Evolutionary conservation across 805 yeast genomes (phyloP), one percentile per base, ranked within the genome.

Genomic region (Candida glaebosa): DNA sequence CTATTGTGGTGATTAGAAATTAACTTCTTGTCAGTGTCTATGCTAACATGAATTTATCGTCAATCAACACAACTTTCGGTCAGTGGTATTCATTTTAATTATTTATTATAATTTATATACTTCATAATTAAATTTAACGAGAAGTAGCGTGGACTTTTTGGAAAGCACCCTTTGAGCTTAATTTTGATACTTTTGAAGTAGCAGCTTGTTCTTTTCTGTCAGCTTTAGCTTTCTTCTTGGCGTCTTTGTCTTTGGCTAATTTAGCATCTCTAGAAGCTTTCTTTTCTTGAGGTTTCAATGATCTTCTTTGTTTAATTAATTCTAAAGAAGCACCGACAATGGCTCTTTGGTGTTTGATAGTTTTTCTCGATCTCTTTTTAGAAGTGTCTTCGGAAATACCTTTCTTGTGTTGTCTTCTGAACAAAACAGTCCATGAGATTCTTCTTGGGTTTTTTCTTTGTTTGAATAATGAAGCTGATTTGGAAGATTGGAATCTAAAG

Each of bases 391-490:
- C 99, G 67, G 96, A 83, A 71, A 91, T 82, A 81, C 99, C 99
- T 81, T 93, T 93, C 86, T 88, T 89, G 95, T 93, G 98, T 80
- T 91, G 96, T 79, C 96, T 87, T 84, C 99, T 91, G 91, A 79
- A 93, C 66, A 93, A 82, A 67, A 91, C 97, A 59, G 99, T 93
- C 99, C 99, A 93, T 56, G 98, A 83, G 72, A 93, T 83, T 84
- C 96, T 87, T 84, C 99, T 90, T 79, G 99, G 99, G 90, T 93
- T 93, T 95, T 93, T 93, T 85, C 97, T 89, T 82, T 93, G 99
- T 70, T 84, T 82, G 93, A 93, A 93, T 68, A 93, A 84, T 71
- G 98, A 89, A 65, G 96, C 91, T 69, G 95, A 82, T 79, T 93
- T 93, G 61, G 97, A 86, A 74, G 87, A 82, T 75, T 86, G 95